These are phyloP conservation scores for Neurospora sp. DNA, from an alignment of 495 filamentous ascomycete species.

Conservation along the genomic window DNA sequence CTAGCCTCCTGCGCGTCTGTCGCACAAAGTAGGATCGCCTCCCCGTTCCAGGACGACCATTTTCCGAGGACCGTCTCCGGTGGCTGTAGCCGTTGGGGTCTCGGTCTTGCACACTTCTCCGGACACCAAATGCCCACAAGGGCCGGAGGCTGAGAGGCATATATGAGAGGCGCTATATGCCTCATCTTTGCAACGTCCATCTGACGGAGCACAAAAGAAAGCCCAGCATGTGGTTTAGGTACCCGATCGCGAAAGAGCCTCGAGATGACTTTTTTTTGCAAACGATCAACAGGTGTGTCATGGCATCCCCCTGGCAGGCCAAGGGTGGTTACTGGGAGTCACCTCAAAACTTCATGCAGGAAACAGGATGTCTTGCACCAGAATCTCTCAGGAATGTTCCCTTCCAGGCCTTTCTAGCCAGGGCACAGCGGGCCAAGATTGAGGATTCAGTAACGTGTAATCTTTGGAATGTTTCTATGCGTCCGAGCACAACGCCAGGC, in stretches of 20 bases:
- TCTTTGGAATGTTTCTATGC: neutral
- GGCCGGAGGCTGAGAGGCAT: neutral
- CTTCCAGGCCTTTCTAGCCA: neutral
- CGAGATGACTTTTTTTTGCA: neutral
- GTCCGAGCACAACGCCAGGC: neutral
- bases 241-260: neutral
- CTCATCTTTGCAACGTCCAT: neutral
- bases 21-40: constrained; percentile 1
- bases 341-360: neutral
- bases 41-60: neutral
- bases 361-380: neutral
- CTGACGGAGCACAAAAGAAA: neutral
- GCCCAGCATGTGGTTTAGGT: neutral
- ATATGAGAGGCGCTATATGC: neutral
- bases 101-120: neutral
- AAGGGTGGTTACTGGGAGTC: neutral
- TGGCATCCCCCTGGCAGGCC: neutral
- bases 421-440: neutral
- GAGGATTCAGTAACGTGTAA: neutral
- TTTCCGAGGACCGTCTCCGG: neutral
- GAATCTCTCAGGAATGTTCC: neutral
- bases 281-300: neutral
- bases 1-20: constrained; percentile 9
- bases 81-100: neutral
- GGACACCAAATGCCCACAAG: neutral